Base-by-base conservation (phyloP, 2,329 filamentous ascomycete genomes). In the Pseudocercospora eumusae region DNA sequence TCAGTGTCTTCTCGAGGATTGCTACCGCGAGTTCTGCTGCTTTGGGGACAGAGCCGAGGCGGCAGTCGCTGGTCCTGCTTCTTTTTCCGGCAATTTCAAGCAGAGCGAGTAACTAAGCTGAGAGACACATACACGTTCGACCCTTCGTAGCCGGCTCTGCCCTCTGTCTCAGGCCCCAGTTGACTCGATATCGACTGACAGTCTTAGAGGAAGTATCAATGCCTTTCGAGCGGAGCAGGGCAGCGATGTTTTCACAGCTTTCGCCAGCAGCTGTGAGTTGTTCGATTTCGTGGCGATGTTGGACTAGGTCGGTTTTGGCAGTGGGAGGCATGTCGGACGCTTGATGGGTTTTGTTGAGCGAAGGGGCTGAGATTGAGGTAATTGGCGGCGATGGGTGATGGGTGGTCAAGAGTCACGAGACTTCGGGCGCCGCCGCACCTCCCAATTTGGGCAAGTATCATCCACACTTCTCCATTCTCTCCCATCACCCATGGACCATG, bases 151-250 rank as follows among this genome's bases (percentile, higher is more conserved):
- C 56, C 9, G 64, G 60, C 56, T 63, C 57, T 23, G 64, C 58
- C 25, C 69, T 60, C 56, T 70, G 59, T 25, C 68, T 65, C 7
- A 70, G 59, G 31, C 69, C 69, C 68, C 67, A 71, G 40, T 63
- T 55, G 15, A 71, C 60, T 28, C 69, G 63, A 55, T 66, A 65
- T 6, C 66, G 60, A 49, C 63, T 66, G 59, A 71, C 62, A 10
- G 67, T 69, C 55, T 70, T 70, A 15, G 63, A 61, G 33, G 58
- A 63, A 44, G 67, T 33, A n/a, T 68, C 53, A 21, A 68, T 53
- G 42, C 69, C 69, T 50, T 61, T 54, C 4, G 62, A 62, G 11
- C 49, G 56, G n/a, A 71, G 55, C 1, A 64, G 64, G 31, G 49
- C 62, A 13, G 69, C 65, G 15, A 71, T 68, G 23, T 69, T 65